Conservation (phyloP, 202 grass and related monocot species). For the Dendrocalamus latiflorus region DNA sequence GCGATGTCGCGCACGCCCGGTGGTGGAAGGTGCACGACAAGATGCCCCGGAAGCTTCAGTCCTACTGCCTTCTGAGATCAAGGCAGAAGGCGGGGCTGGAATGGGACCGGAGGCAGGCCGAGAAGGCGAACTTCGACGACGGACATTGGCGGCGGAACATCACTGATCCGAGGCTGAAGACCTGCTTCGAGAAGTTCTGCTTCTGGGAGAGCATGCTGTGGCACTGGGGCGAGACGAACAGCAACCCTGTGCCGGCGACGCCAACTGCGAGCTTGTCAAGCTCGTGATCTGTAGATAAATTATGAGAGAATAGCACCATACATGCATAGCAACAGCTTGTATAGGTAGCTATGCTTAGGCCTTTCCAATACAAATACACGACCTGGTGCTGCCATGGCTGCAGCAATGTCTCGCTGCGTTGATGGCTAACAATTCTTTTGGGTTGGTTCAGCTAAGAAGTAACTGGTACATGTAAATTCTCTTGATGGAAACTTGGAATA, state of each 20-base stretch:
- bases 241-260: background rate
- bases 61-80: constrained; percentile 48
- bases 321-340: constrained; percentile 50
- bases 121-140: constrained; percentile 41
- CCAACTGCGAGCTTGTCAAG: constrained; percentile 24
- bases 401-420: constrained; percentile 3
- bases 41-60: constrained; percentile 46
- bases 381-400: constrained; percentile 23
- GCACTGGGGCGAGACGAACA: constrained; percentile 72
- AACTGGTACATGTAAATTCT: constrained; percentile 22
- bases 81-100: constrained; percentile 59
- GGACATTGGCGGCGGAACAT: constrained; percentile 60
- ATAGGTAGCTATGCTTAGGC: constrained; percentile 38
- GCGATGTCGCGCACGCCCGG: constrained; percentile 52
- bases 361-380: background rate
- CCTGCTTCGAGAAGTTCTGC: constrained; percentile 50
- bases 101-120: constrained; percentile 42
- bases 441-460: constrained; percentile 34
- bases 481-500: background rate
- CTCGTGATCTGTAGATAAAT: constrained; percentile 42
- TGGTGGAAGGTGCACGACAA: constrained; percentile 80
- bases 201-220: constrained; percentile 81
- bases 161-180: constrained; percentile 53
- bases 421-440: constrained; percentile 42
- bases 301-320: constrained; percentile 28